A percentile compares a stretch with the other conserved stretches of the same genome.
Conservation (phyloP, 2,329 filamentous ascomycete species). For the Fusarium camptoceras region DNA sequence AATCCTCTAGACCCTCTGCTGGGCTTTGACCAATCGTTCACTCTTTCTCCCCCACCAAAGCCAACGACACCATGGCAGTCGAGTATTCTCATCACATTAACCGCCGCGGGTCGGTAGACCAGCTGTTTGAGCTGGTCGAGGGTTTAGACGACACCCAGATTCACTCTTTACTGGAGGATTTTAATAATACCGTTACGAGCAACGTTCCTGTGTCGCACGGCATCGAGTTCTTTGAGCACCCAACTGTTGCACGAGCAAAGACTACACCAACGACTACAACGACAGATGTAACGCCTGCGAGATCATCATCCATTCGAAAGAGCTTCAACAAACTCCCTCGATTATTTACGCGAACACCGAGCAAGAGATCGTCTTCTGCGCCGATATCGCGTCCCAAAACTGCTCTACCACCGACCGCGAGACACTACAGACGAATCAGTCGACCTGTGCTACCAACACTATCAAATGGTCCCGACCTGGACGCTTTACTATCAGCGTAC, state of each 20-base stretch:
- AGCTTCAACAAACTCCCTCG: conserved; percentile 35
- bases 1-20: not conserved
- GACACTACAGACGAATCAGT: conserved; percentile 39
- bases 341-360: conserved; percentile 35
- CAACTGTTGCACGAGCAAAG: conserved; percentile 13
- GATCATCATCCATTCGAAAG: conserved; percentile 31
- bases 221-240: conserved; percentile 38
- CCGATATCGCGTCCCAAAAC: conserved; percentile 33
- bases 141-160: conserved; percentile 40
- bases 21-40: conserved; percentile 35
- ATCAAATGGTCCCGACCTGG: conserved; percentile 29
- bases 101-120: conserved; percentile 38
- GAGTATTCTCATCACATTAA: conserved; percentile 17
- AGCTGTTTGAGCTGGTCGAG: conserved; percentile 40
- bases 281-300: conserved; percentile 9
- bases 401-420: conserved; percentile 21
- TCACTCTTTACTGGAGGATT: conserved; percentile 36
- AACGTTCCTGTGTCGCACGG: conserved; percentile 40
- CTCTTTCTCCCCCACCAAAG: conserved; percentile 13
- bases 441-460: conserved; percentile 37
- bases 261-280: not conserved
- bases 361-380: conserved; percentile 32
- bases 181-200: conserved; percentile 41
- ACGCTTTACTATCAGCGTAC: conserved; percentile 39
- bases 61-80: conserved; percentile 18